Conservation (phyloP, 768 basidiomycete species). For the Agaricus blazei region DNA sequence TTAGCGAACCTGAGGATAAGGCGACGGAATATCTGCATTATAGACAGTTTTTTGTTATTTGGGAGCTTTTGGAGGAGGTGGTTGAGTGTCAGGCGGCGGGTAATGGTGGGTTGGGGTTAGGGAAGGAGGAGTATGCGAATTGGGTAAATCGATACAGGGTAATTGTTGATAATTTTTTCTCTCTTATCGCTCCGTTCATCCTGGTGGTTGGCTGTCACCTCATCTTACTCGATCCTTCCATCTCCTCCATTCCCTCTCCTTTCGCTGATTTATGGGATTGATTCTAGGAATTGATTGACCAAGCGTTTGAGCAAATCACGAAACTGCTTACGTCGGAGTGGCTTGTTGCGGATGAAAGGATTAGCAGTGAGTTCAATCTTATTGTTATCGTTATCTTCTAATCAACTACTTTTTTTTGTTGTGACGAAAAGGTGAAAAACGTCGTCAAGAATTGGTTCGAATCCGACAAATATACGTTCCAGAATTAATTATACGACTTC, state of each 20-base stretch:
- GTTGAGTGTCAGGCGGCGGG: slow-evolving; percentile 57
- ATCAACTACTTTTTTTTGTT: not conserved
- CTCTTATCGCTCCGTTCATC: not conserved
- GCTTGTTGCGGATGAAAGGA: slow-evolving; percentile 56
- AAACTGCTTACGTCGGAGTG: slow-evolving; percentile 76
- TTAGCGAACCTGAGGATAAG: slow-evolving; percentile 64
- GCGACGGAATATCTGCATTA: slow-evolving; percentile 78
- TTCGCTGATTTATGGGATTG: not conserved
- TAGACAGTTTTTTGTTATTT: slow-evolving; percentile 71
- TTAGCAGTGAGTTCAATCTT: slow-evolving; percentile 27
- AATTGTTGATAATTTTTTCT: slow-evolving; percentile 10
- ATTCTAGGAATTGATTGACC: slow-evolving; percentile 52
- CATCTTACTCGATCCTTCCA: not conserved
- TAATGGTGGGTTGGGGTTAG: slow-evolving; percentile 40
- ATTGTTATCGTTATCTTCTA: not conserved
- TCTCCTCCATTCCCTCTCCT: not conserved
- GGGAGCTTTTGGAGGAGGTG: slow-evolving; percentile 61
- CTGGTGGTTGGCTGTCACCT: not conserved
- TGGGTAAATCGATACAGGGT: slow-evolving; percentile 71
- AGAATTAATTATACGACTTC: slow-evolving; percentile 83
- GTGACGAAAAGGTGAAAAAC: slow-evolving; percentile 37
- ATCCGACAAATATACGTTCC: slow-evolving; percentile 88
- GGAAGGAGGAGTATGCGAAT: slow-evolving; percentile 47
- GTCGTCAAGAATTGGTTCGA: slow-evolving; percentile 65
- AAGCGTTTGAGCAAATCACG: slow-evolving; percentile 57